Evolutionary conservation across 2,329 filamentous ascomycete genomes (phyloP).

Genomic region (Aspergillus sp.): DNA sequence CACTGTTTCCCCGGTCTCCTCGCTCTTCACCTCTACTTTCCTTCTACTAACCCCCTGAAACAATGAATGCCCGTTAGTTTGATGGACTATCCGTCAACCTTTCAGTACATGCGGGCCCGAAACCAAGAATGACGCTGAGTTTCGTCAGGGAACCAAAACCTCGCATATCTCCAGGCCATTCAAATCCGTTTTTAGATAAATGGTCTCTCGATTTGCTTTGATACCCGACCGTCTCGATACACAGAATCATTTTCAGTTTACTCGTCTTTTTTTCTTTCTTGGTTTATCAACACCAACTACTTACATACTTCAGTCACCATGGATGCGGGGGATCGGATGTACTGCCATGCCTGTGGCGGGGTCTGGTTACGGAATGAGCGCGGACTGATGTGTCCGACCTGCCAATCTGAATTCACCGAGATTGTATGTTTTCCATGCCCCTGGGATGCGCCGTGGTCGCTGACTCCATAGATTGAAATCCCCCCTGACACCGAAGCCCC

Average conservation of each 20-base stretch:
- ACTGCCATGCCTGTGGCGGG: slow-evolving; percentile 76
- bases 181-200: background rate
- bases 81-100: background rate
- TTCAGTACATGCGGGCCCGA: background rate
- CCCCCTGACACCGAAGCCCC: slow-evolving; percentile 26
- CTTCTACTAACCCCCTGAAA: background rate
- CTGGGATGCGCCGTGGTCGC: slow-evolving; percentile 1
- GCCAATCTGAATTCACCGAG: slow-evolving; percentile 76
- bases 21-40: background rate
- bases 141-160: background rate
- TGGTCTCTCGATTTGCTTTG: background rate
- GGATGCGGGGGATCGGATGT: slow-evolving; percentile 66
- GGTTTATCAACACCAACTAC: background rate
- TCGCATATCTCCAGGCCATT: background rate
- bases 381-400: slow-evolving; percentile 73
- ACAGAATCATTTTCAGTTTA: background rate
- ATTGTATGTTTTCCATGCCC: slow-evolving; percentile 62
- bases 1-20: too few species aligned
- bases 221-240: background rate
- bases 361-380: slow-evolving; percentile 76
- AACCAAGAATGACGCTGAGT: slow-evolving; percentile 6
- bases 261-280: background rate
- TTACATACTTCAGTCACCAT: slow-evolving; percentile 19
- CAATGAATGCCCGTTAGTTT: background rate
- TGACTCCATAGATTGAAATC: slow-evolving; percentile 31